Evolutionary conservation across 192 early-diverging fungal species (phyloP).

Genomic region (Coemansia erecta): DNA sequence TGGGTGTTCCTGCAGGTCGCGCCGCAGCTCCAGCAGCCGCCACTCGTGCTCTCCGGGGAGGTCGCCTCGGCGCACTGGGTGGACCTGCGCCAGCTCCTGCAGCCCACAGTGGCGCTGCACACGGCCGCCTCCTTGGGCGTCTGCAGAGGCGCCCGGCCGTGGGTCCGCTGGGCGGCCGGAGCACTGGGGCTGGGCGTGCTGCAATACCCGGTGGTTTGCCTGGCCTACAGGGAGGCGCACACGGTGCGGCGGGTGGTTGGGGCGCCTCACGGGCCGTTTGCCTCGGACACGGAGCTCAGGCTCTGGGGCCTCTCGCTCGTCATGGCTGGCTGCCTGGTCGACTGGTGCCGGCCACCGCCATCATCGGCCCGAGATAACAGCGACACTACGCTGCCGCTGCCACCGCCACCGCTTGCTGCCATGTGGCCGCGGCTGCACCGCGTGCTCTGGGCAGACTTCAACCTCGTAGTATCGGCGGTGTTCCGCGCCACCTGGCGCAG

Average conservation of each 20-base stretch:
- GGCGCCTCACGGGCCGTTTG: slow-evolving; percentile 10
- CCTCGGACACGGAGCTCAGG: slow-evolving; percentile 26
- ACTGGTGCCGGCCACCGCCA: slow-evolving; percentile 4
- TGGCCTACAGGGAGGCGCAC: slow-evolving; percentile 10
- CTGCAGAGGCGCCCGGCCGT: too few relatives aligned
- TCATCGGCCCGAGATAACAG: too few relatives aligned
- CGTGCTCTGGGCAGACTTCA: slow-evolving; percentile 35
- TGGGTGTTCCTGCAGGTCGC: slow-evolving; percentile 40
- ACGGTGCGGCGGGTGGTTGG: not conserved
- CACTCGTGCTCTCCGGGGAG: slow-evolving; percentile 21
- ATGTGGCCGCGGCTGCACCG: slow-evolving; percentile 43
- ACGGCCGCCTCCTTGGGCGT: too few relatives aligned
- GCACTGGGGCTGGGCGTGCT: slow-evolving; percentile 17
- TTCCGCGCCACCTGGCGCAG: slow-evolving; percentile 16
- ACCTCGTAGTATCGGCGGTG: slow-evolving; percentile 14
- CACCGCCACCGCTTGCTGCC: slow-evolving; percentile 1
- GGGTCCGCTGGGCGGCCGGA: too few relatives aligned
- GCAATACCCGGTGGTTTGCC: slow-evolving; percentile 19
- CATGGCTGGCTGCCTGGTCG: slow-evolving; percentile 33
- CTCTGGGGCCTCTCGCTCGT: slow-evolving; percentile 47
- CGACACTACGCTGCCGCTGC: too few relatives aligned
- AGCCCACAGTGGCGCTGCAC: not conserved
- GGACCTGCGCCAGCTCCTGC: slow-evolving; percentile 20
- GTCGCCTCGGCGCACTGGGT: slow-evolving; percentile 47
- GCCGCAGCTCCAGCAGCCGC: too few relatives aligned